These are phyloP conservation scores for Lomentospora prolificans DNA, from an alignment of 2,329 filamentous ascomycete species.

Conservation along the genomic window DNA sequence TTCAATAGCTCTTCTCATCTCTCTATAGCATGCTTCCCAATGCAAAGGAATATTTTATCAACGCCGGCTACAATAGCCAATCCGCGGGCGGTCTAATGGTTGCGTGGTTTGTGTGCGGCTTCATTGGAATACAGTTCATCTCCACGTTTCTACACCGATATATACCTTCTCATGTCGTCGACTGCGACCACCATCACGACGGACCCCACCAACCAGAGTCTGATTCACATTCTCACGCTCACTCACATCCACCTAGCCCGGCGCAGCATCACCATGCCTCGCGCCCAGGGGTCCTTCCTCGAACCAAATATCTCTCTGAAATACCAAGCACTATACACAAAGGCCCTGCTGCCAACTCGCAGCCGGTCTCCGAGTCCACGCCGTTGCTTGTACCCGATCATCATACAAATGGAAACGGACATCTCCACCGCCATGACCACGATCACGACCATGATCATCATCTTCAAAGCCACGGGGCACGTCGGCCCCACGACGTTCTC, in stretches of 20 bases:
- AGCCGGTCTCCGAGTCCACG: slow-evolving; percentile 32
- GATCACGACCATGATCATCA: neutral
- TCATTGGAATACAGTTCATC: slow-evolving; percentile 64
- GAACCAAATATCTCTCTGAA: neutral
- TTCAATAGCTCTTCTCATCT: slow-evolving; percentile 70
- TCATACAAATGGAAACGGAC: slow-evolving; percentile 12
- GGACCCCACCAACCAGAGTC: slow-evolving; percentile 26
- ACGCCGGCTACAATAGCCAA: slow-evolving; percentile 57
- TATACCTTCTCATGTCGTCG: slow-evolving; percentile 70
- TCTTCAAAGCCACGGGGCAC: too few relatives aligned
- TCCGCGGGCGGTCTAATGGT: slow-evolving; percentile 60
- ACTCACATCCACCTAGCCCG: slow-evolving; percentile 13
- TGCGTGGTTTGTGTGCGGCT: slow-evolving; percentile 59
- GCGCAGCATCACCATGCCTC: slow-evolving; percentile 20
- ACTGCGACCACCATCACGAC: slow-evolving; percentile 66
- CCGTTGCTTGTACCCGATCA: slow-evolving; percentile 29
- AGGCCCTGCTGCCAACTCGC: slow-evolving; percentile 13
- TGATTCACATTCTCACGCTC: slow-evolving; percentile 4
- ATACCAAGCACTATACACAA: slow-evolving; percentile 9
- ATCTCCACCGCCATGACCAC: neutral
- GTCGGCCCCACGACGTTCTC: neutral
- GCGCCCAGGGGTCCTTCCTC: neutral
- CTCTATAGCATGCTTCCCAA: slow-evolving; percentile 90
- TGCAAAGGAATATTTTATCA: slow-evolving; percentile 65
- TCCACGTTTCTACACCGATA: slow-evolving; percentile 64